Conservation (phyloP, 2,329 filamentous ascomycete species). For the Pseudocercospora ulei region DNA sequence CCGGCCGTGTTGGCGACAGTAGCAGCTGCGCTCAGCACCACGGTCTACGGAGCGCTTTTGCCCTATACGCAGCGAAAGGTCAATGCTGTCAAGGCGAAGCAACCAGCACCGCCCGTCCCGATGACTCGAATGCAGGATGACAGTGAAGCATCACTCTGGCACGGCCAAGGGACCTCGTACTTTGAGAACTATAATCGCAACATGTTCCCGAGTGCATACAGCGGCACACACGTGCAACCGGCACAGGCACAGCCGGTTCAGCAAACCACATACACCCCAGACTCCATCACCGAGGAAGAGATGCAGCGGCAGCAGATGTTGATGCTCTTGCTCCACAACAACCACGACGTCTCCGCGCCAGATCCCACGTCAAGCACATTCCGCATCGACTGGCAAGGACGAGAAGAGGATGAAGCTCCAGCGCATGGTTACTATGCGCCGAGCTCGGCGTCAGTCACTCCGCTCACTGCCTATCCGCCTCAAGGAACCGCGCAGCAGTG, state of each 20-base stretch:
- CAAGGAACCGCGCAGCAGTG: constrained; percentile 20
- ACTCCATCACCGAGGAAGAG: constrained; percentile 41
- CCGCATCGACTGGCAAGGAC: constrained; percentile 35
- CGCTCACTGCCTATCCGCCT: constrained; percentile 19
- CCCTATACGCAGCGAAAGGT: constrained; percentile 39
- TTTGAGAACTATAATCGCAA: constrained; percentile 42
- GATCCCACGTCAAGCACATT: constrained; percentile 37
- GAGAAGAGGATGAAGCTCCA: constrained; percentile 28
- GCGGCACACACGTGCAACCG: constrained; percentile 10
- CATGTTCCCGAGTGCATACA: constrained; percentile 38
- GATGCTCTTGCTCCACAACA: constrained; percentile 36
- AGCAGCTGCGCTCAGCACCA: constrained; percentile 35
- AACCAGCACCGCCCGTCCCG: constrained; percentile 11
- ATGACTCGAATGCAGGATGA: constrained; percentile 15
- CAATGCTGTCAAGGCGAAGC: constrained; percentile 25
- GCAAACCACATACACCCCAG: constrained; percentile 28
- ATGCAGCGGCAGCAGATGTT: constrained; percentile 45
- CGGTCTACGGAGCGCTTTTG: constrained; percentile 39
- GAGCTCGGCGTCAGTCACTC: constrained; percentile 14
- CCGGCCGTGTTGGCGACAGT: constrained; percentile 39
- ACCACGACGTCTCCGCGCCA: constrained; percentile 26
- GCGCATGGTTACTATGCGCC: constrained; percentile 28
- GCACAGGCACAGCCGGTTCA: constrained; percentile 14
- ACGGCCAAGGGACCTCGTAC: constrained; percentile 37
- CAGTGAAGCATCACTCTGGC: constrained; percentile 23